Percentiles rank a stretch among this genome's conserved stretches.
phyloP scores from a whole-genome alignment of 129 eudicot genomes.

The Pulicaria dysenterica region DNA sequence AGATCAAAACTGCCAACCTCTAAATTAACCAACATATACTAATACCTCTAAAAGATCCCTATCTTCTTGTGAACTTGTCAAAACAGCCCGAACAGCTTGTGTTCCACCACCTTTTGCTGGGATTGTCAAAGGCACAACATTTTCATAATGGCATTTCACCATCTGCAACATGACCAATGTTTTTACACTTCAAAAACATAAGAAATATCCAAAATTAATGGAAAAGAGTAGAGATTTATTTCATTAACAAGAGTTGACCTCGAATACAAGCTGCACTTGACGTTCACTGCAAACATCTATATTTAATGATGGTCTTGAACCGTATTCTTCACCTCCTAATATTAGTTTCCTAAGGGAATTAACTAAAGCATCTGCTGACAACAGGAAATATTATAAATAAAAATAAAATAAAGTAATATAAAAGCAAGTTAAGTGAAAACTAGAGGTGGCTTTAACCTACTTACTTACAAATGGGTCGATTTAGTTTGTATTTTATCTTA shows the following conservation, averaged over 20 bases:
- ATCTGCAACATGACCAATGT: constrained; percentile 43
- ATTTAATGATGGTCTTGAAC: constrained; percentile 77
- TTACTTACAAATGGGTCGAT: background rate
- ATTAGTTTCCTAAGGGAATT: constrained; percentile 70
- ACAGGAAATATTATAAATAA: constrained; percentile 9
- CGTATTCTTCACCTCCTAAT: constrained; percentile 61
- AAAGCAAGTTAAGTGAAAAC: background rate
- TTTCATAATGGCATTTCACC: constrained; percentile 54
- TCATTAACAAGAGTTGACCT: constrained; percentile 44
- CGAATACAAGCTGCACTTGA: constrained; percentile 84
- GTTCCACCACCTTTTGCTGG: constrained; percentile 67
- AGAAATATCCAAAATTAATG: background rate
- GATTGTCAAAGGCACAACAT: constrained; percentile 62
- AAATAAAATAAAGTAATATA: too few relatives aligned
- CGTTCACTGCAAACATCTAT: constrained; percentile 97
- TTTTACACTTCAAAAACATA: background rate
- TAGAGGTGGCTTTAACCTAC: background rate
- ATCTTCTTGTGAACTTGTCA: constrained; percentile 85
- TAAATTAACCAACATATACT: background rate
- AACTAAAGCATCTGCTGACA: constrained; percentile 67
- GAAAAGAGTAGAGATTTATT: background rate
- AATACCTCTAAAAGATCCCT: constrained; percentile 62
- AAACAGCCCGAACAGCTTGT: constrained; percentile 71
- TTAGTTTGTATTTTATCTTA: background rate
- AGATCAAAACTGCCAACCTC: background rate